A percentile compares a stretch with the other conserved stretches of the same genome.
phyloP scores from a whole-genome alignment of 139 green algal species.

The Gonium pectorale region DNA sequence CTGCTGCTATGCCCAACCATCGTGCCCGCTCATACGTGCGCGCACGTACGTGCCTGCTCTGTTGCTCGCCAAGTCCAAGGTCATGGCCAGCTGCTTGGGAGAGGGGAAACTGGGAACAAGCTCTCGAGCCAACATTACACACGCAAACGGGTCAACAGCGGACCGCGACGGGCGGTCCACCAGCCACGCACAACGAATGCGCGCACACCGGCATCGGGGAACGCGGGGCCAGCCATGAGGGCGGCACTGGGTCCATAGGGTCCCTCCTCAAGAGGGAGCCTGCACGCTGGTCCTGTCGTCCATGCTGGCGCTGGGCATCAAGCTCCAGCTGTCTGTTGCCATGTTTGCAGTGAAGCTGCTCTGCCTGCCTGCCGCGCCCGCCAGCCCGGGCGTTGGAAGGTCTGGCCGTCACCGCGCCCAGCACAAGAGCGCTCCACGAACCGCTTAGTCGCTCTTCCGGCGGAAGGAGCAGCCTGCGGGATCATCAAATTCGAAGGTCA shows the following conservation, averaged over 20 bases:
- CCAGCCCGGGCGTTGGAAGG: slow-evolving; percentile 29
- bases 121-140: slow-evolving; percentile 26
- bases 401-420: neutral
- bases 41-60: too few species aligned
- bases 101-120: too few species aligned
- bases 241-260: neutral
- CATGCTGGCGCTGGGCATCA: slow-evolving; percentile 34
- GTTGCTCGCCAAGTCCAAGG: too few species aligned
- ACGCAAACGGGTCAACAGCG: slow-evolving; percentile 31
- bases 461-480: slow-evolving; percentile 94
- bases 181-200: slow-evolving; percentile 25
- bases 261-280: slow-evolving; percentile 12
- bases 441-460: slow-evolving; percentile 91
- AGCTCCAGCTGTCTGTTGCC: slow-evolving; percentile 18
- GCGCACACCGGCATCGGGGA: neutral
- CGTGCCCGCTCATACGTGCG: too few species aligned
- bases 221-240: neutral
- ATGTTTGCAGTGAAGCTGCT: neutral
- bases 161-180: slow-evolving; percentile 7
- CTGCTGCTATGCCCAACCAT: too few species aligned
- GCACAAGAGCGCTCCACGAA: neutral
- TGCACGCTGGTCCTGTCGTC: neutral
- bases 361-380: slow-evolving; percentile 29
- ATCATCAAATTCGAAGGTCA: too few species aligned
- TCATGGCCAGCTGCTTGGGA: too few species aligned